Evolutionary conservation across 768 basidiomycete species (phyloP), one percentile per base, ranked within the genome.

Genomic region (Tulasnella sp.): DNA sequence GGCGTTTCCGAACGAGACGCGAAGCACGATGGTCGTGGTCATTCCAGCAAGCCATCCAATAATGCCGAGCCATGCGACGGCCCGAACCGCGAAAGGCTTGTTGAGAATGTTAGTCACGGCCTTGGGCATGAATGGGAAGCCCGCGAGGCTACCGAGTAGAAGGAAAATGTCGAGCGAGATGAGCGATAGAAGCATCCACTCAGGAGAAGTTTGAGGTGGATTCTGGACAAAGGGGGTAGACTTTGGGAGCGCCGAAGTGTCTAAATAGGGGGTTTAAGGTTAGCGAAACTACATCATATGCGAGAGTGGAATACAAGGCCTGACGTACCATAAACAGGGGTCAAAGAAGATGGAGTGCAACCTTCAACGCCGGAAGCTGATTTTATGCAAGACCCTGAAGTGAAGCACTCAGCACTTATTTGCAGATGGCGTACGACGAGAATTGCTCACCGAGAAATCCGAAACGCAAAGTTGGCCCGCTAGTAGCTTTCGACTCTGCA

Each of bases 21-120:
- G 67, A 54, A 78, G 74, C 45, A 78, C 77, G 39, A 78, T 67
- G 12, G 71, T 69, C 2, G 77, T 70, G 25, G 75, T 69, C 45
- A 78, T 75, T 2, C 77, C 77, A n/a, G 68, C 37, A 6, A 78
- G 67, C 77, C 77, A 78, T 3, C 77, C 74, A 34, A 78, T 72
- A 17, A 78, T 64, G 34, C 77, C 77, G 31, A 78, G 38, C 77
- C 73, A 75, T 45, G 67, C 74, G 36, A 75, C 69, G 42, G 39
- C 38, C 31, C 58, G n/a, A 15, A 64, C 25, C 31, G 11, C 58
- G 3, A 64, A 31, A 25, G 58, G 58, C n/a, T 70, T 74, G 29
- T 25, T 36, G 67, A 78, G 54, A 29, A 37, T 68, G 40, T 76
- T 68, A 15, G 25, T 49, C 25, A 74, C 74, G 45, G 36, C 17